These are phyloP conservation scores for Myxozyma vanderwaltii DNA, from an alignment of 805 yeast genomes.

Conservation along the genomic window DNA sequence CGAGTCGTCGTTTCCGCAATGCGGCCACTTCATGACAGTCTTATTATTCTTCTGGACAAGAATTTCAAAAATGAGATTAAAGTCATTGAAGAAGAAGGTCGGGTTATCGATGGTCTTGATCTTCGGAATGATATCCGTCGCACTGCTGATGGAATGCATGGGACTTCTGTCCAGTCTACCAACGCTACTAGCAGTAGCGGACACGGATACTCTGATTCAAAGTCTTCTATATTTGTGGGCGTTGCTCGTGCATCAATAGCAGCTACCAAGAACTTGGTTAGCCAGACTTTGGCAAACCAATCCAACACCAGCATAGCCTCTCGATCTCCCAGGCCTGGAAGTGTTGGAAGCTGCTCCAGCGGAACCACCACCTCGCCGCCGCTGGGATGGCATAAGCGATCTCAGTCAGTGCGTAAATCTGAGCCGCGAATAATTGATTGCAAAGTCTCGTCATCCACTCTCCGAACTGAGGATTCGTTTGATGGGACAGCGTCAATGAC, in stretches of 20 bases:
- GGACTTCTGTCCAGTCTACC: conserved; percentile 53
- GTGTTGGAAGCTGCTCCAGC: conserved; percentile 37
- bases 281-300: neutral
- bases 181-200: neutral
- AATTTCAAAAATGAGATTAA: conserved; percentile 69
- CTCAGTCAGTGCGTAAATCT: neutral
- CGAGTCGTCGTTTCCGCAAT: conserved; percentile 58
- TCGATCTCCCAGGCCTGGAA: conserved; percentile 37
- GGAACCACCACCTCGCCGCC: conserved; percentile 43
- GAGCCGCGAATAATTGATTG: neutral
- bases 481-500: neutral
- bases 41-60: conserved; percentile 62
- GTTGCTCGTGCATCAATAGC: neutral
- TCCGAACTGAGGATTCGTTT: neutral
- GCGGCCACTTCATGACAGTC: conserved; percentile 65
- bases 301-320: conserved; percentile 74
- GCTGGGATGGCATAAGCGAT: conserved; percentile 55
- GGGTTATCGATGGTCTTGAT: conserved; percentile 9
- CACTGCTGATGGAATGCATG: conserved; percentile 53
- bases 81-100: conserved; percentile 14
- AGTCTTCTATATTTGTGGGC: too few species aligned
- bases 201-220: neutral
- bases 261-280: neutral
- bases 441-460: neutral
- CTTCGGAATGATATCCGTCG: conserved; percentile 24